phyloP scores from a whole-genome alignment of 2,329 filamentous ascomycete species.

The Pseudogymnoascus sp. region DNA sequence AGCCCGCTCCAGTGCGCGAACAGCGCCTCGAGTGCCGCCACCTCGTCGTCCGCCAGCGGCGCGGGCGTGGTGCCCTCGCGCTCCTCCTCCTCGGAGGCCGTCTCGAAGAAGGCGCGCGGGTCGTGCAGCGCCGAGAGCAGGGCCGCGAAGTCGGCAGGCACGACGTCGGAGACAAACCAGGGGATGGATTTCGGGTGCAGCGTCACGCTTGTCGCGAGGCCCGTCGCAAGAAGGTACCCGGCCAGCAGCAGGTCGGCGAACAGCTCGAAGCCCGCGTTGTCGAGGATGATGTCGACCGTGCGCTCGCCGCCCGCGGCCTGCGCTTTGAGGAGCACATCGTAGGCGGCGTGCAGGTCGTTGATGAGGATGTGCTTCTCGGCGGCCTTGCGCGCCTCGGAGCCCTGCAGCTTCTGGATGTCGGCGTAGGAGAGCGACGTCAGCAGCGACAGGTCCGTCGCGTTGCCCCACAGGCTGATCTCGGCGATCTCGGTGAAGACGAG shows the following conservation, averaged over 20 bases:
- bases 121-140: slow-evolving; percentile 73
- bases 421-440: slow-evolving; percentile 87
- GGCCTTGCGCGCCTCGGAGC: slow-evolving; percentile 74
- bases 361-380: slow-evolving; percentile 87
- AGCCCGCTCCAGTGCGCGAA: slow-evolving; percentile 75
- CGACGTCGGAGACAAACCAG: slow-evolving; percentile 96
- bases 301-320: slow-evolving; percentile 56
- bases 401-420: slow-evolving; percentile 94
- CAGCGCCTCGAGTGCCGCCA: slow-evolving; percentile 61
- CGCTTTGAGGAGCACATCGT: slow-evolving; percentile 58
- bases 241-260: slow-evolving; percentile 91
- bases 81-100: slow-evolving; percentile 60
- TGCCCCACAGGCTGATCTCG: slow-evolving; percentile 95
- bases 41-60: slow-evolving; percentile 61
- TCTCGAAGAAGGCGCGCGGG: slow-evolving; percentile 72
- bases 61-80: slow-evolving; percentile 49
- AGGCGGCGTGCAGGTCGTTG: slow-evolving; percentile 73
- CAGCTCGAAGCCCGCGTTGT: slow-evolving; percentile 95
- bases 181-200: slow-evolving; percentile 92
- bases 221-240: slow-evolving; percentile 77
- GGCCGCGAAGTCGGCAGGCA: slow-evolving; percentile 77
- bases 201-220: slow-evolving; percentile 78
- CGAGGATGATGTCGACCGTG: slow-evolving; percentile 86
- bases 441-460: slow-evolving; percentile 88
- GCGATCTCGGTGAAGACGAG: slow-evolving; percentile 86